These are phyloP conservation scores for Podospora conica DNA, from an alignment of 495 filamentous ascomycete species.

Conservation along the genomic window DNA sequence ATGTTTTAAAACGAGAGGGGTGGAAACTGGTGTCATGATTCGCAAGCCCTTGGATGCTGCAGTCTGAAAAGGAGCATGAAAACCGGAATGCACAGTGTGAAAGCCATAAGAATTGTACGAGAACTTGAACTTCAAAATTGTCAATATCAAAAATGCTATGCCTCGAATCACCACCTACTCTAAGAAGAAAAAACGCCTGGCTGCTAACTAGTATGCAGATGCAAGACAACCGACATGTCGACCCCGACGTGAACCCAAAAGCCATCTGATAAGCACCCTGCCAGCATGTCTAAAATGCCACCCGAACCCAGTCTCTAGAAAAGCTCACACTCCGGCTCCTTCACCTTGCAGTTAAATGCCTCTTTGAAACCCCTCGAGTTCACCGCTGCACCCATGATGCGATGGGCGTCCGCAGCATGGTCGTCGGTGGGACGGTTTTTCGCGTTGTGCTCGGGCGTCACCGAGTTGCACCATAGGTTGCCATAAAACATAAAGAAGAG, in stretches of 20 bases:
- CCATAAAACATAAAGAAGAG: slow-evolving; percentile 64
- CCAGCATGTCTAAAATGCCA: not conserved
- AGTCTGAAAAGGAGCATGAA: too few species aligned
- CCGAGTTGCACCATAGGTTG: slow-evolving; percentile 63
- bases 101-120: too few species aligned
- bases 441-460: slow-evolving; percentile 49
- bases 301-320: slow-evolving; percentile 40
- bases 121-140: too few species aligned
- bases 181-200: not conserved
- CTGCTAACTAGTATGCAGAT: not conserved
- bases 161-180: too few species aligned
- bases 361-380: slow-evolving; percentile 65
- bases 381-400: slow-evolving; percentile 58
- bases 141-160: too few species aligned
- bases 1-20: too few species aligned
- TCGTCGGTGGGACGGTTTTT: slow-evolving; percentile 51
- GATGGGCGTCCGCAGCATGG: slow-evolving; percentile 54
- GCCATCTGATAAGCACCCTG: not conserved
- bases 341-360: slow-evolving; percentile 58
- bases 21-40: too few species aligned
- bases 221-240: not conserved
- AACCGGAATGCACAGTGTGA: too few species aligned
- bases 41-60: too few species aligned
- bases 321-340: slow-evolving; percentile 62
- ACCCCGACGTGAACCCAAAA: not conserved